These are phyloP conservation scores for Fusarium sp. DNA, from an alignment of 2,329 filamentous ascomycete genomes.

Conservation along the genomic window DNA sequence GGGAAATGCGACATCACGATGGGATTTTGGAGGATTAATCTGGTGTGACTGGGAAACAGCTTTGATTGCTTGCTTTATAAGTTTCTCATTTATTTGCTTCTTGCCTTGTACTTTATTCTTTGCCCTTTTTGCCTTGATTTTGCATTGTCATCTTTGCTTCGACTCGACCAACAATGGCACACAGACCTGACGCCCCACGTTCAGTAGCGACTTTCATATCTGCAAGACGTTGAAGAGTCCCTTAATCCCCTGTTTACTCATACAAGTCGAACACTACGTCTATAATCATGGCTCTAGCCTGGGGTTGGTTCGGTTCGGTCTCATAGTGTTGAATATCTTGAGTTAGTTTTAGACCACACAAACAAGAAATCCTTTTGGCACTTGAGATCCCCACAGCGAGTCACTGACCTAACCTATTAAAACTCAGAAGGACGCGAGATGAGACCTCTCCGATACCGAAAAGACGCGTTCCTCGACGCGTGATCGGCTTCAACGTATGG, in stretches of 20 bases:
- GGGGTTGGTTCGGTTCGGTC: neutral
- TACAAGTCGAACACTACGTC: neutral
- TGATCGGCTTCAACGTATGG: neutral
- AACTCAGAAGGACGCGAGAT: fast-evolving
- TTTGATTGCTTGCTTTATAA: fast-evolving
- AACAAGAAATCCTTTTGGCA: neutral
- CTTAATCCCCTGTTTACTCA: fast-evolving
- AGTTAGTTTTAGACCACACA: fast-evolving
- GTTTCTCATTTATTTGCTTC: neutral
- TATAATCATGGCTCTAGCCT: no score
- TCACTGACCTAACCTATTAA: fast-evolving
- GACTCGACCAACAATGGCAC: neutral
- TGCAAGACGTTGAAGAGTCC: fast-evolving
- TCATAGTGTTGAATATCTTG: neutral
- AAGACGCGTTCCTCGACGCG: no score
- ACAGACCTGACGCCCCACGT: neutral
- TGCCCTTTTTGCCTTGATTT: fast-evolving
- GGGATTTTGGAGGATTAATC: neutral
- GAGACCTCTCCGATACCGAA: no score
- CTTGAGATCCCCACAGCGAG: neutral
- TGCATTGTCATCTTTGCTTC: neutral
- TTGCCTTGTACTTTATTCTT: neutral
- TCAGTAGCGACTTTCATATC: neutral
- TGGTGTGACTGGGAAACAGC: fast-evolving
- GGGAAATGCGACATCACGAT: neutral